These are phyloP conservation scores for Karstenula rhodostoma DNA, from an alignment of 2,329 filamentous ascomycete species.

Conservation along the genomic window DNA sequence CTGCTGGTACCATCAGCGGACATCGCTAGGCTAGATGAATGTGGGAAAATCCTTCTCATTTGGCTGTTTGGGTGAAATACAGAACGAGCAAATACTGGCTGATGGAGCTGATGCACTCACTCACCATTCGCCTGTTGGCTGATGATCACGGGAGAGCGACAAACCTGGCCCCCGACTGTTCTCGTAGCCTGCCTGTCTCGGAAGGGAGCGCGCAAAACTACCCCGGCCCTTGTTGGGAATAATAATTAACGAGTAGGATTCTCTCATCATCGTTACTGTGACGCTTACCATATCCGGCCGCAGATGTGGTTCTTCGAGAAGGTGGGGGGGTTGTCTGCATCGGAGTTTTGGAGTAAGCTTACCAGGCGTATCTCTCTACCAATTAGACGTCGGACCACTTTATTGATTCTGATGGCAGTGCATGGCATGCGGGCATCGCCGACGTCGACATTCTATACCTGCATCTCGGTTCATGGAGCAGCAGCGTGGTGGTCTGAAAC, in stretches of 20 bases:
- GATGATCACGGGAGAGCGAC: conserved; percentile 8
- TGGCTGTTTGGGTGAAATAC: neutral
- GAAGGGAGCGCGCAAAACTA: conserved; percentile 6
- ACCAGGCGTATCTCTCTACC: conserved; percentile 6
- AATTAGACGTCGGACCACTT: conserved; percentile 2
- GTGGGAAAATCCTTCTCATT: neutral
- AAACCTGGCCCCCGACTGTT: neutral
- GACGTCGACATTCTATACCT: neutral
- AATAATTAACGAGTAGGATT: conserved; percentile 3
- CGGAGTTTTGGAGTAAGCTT: conserved; percentile 13
- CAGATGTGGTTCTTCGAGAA: conserved; percentile 12
- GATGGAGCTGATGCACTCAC: conserved; percentile 1
- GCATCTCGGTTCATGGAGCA: neutral
- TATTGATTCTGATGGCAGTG: conserved; percentile 16
- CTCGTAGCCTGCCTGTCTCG: conserved; percentile 10
- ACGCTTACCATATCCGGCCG: conserved; percentile 8
- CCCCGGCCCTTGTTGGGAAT: conserved; percentile 1
- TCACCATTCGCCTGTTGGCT: conserved; percentile 1
- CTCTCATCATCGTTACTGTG: neutral
- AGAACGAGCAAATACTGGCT: neutral
- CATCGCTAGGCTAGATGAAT: conserved; percentile 2
- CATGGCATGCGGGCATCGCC: neutral
- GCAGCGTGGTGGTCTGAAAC: conserved; percentile 1
- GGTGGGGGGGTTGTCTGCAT: conserved; percentile 6
- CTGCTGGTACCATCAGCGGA: conserved; percentile 10